These are phyloP conservation scores for Ceratocystis eucalypticola DNA, from an alignment of 2,329 filamentous ascomycete species.

Conservation along the genomic window DNA sequence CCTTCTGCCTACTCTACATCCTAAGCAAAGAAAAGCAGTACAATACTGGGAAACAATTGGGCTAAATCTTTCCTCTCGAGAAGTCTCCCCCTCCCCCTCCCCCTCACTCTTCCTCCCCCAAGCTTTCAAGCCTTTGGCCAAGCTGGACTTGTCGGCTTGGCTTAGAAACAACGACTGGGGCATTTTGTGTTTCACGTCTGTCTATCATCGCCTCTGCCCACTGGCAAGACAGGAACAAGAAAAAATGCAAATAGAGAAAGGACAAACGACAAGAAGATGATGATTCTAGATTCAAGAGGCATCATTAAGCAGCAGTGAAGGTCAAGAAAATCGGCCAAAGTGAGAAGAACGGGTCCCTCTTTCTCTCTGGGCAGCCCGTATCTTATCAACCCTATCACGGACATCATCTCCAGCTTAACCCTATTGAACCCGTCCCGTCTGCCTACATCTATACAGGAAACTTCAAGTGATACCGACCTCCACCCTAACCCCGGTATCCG, in stretches of 20 bases:
- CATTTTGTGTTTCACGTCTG: constrained; percentile 2
- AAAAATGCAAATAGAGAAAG: background rate
- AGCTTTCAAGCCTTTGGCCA: background rate
- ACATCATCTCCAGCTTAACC: too few relatives aligned
- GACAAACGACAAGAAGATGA: background rate
- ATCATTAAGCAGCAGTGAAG: too few relatives aligned
- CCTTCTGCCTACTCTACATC: background rate
- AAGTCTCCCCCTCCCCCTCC: too few relatives aligned
- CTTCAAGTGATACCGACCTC: background rate
- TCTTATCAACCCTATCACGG: background rate
- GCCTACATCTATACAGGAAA: background rate
- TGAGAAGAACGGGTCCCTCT: too few relatives aligned
- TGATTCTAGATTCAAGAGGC: too few relatives aligned
- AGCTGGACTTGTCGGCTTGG: background rate
- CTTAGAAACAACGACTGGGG: background rate
- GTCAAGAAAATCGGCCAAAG: too few relatives aligned
- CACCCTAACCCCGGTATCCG: background rate
- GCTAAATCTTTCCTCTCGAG: too few relatives aligned
- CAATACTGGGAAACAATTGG: too few relatives aligned
- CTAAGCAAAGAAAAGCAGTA: background rate
- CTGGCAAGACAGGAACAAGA: background rate
- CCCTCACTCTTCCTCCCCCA: background rate
- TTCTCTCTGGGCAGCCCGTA: background rate
- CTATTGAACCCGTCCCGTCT: too few relatives aligned
- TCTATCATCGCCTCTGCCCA: background rate